phyloP scores from a whole-genome alignment of 202 grass and related monocot species.

The Zizania palustris region DNA sequence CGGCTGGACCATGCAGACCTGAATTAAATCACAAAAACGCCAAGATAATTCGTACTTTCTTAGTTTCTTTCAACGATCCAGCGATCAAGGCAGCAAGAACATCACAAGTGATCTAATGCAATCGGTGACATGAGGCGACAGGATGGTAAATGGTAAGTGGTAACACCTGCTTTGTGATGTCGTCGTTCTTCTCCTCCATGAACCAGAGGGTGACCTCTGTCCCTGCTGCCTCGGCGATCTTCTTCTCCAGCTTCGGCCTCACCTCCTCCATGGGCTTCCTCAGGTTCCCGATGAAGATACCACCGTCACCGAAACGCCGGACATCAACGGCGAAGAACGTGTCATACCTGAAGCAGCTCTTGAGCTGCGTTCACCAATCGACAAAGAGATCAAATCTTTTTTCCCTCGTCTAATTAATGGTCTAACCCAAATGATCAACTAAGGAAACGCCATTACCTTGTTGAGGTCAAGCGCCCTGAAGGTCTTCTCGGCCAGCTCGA shows the following conservation, averaged over 20 bases:
- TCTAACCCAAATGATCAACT: neutral
- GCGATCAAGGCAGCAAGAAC: neutral
- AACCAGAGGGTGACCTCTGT: slow-evolving; percentile 93
- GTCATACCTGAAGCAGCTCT: slow-evolving; percentile 91
- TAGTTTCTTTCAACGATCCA: neutral
- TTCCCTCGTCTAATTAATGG: neutral
- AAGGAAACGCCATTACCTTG: slow-evolving; percentile 45
- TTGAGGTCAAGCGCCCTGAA: slow-evolving; percentile 94
- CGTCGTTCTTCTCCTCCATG: slow-evolving; percentile 81
- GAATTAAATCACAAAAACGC: neutral
- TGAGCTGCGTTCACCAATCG: slow-evolving; percentile 56
- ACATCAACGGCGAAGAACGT: slow-evolving; percentile 92
- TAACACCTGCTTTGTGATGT: slow-evolving; percentile 84
- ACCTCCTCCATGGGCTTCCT: slow-evolving; percentile 83
- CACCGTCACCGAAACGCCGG: slow-evolving; percentile 84
- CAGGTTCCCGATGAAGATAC: slow-evolving; percentile 93
- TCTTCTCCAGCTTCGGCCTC: slow-evolving; percentile 81
- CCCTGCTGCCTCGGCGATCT: slow-evolving; percentile 79
- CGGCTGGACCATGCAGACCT: slow-evolving; percentile 94
- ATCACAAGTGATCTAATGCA: neutral
- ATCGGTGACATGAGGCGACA: neutral
- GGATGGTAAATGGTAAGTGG: neutral
- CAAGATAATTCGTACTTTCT: neutral
- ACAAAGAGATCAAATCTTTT: neutral
- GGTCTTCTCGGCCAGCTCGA: slow-evolving; percentile 77